Conservation (phyloP, 768 basidiomycete genomes). For the Mycena polygramma region DNA sequence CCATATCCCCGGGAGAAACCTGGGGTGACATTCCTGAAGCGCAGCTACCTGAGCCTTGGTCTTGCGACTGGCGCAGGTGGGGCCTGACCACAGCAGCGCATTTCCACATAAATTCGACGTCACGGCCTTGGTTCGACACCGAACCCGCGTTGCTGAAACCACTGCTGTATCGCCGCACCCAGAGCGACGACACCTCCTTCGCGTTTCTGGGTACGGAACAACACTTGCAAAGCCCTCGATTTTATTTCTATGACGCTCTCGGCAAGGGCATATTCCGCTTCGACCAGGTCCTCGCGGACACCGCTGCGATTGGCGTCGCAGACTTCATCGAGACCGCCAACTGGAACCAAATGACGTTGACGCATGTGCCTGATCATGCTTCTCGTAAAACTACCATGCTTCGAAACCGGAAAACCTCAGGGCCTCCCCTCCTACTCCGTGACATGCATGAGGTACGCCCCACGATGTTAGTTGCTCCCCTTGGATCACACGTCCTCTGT, state of each 20-base stretch:
- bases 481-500: background rate
- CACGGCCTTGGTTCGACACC: too few relatives aligned
- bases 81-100: background rate
- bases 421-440: background rate
- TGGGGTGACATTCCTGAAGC: background rate
- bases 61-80: background rate
- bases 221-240: background rate
- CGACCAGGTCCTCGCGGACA: background rate
- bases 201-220: background rate
- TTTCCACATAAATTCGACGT: background rate
- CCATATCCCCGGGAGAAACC: background rate
- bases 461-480: background rate
- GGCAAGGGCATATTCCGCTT: background rate
- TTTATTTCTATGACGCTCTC: conserved; percentile 1
- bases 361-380: background rate
- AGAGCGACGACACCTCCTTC: background rate
- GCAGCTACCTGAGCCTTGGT: conserved; percentile 1
- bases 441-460: background rate
- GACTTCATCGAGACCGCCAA: background rate
- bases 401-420: background rate
- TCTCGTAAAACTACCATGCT: background rate
- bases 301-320: background rate
- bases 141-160: background rate
- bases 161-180: background rate
- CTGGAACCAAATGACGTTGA: background rate